Evolutionary conservation across 1,139 yeast genomes (phyloP), one percentile per base, ranked within the genome.

Genomic region (Oligophagozyma castellii): DNA sequence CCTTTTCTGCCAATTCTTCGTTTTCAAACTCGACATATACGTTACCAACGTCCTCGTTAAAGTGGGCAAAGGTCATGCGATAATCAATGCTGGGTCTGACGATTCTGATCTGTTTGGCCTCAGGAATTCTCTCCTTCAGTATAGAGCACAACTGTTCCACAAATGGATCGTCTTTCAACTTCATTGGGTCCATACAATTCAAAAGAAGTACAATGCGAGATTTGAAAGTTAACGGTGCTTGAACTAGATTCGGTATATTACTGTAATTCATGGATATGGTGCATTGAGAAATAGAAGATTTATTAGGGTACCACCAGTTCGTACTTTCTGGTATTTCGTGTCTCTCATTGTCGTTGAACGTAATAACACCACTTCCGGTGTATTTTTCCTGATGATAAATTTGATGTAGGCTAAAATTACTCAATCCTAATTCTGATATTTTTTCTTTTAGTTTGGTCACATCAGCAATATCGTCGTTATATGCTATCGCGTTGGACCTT

Each of bases 181-280:
- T 93, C 31, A 69, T 70, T 1, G 76, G 67, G 1, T 77, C 65
- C 1, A 80, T 66, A 23, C 72, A 58, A 44, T 84, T 84, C 27
- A 79, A 53, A 8, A 84, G 51, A 37, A 76, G 72, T 15, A 84
- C 50, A 1, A 78, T 84, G 8, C 53, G 63, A 44, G 81, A 69
- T 18, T 18, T 18, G 7, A 7, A 7, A 10, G 20, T 7, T 7
- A 18, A 7, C 7, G 20, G 20, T 7, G 20, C 20, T 18, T 18
- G 20, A 10, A 18, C 55, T 12, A 53, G 27, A 7, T 35, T 36
- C 3, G 53, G 36, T 3, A 57, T 31, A 11, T 49, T 43, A 33
- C 53, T 49, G 35, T 45, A 57, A 3, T 53, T 43, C 5, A 56
- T 38, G 14, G 38, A 35, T 5, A 36, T 27, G 14, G 44, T 33